Conservation (phyloP, 306 rosid genomes). For the Inga laurina region DNA sequence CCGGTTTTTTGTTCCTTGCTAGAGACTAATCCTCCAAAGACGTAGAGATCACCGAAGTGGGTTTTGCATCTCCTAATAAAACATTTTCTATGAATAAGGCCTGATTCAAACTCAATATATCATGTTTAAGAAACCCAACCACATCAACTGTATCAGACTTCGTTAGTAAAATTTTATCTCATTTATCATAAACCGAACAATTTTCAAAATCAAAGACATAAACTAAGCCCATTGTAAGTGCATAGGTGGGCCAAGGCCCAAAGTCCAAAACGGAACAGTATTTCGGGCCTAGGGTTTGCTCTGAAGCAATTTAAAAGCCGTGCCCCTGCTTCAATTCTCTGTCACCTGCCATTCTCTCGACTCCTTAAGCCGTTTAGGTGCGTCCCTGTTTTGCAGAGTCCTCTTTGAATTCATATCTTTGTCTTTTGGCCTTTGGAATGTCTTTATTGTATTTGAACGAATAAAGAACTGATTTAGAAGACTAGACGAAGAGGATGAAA, state of each 20-base stretch:
- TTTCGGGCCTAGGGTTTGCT: background rate
- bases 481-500: slow-evolving; percentile 37
- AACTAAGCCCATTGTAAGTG: background rate
- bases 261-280: background rate
- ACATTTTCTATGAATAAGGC: no score
- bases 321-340: background rate
- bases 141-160: no score
- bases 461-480: background rate
- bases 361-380: background rate
- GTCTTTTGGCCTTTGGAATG: background rate
- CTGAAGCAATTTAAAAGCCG: slow-evolving; percentile 1
- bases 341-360: background rate
- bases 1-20: no score
- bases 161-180: no score
- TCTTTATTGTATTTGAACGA: background rate
- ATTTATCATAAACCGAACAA: no score
- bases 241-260: background rate
- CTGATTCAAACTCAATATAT: no score
- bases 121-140: no score
- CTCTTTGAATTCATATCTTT: background rate
- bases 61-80: no score
- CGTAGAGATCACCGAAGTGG: no score
- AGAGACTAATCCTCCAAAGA: no score
- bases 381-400: background rate
- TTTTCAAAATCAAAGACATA: no score